phyloP scores from a whole-genome alignment of 169 alveolate genomes.

The Plasmodium vivax region DNA sequence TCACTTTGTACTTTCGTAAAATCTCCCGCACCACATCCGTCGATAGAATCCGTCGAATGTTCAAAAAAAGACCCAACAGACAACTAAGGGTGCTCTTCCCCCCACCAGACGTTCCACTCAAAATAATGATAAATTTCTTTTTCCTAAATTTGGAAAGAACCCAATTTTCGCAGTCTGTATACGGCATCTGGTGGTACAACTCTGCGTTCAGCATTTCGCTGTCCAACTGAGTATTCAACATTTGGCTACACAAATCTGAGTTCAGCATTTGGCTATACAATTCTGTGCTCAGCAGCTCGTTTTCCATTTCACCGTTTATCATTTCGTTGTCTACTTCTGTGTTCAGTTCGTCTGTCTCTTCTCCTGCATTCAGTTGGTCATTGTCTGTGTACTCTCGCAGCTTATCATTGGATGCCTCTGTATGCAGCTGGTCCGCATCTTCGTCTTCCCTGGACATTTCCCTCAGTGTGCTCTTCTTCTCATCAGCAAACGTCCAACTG shows the following conservation, averaged over 20 bases:
- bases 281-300: background rate
- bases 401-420: background rate
- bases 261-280: background rate
- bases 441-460: background rate
- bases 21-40: slow-evolving; percentile 65
- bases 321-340: slow-evolving; percentile 1
- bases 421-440: background rate
- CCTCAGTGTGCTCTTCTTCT: background rate
- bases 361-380: background rate
- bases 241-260: background rate
- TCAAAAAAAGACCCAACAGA: slow-evolving; percentile 33
- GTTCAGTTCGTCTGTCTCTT: background rate
- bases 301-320: background rate
- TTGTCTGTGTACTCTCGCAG: background rate
- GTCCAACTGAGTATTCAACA: background rate
- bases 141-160: background rate
- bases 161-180: slow-evolving; percentile 9
- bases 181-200: background rate
- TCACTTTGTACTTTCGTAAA: slow-evolving; percentile 32
- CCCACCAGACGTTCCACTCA: slow-evolving; percentile 66
- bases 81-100: slow-evolving; percentile 74
- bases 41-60: slow-evolving; percentile 46
- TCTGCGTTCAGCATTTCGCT: background rate
- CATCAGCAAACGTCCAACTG: background rate
- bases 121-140: slow-evolving; percentile 26